These are phyloP conservation scores for Fusarium solani-melongenae DNA, from an alignment of 2,329 filamentous ascomycete species.

Conservation along the genomic window DNA sequence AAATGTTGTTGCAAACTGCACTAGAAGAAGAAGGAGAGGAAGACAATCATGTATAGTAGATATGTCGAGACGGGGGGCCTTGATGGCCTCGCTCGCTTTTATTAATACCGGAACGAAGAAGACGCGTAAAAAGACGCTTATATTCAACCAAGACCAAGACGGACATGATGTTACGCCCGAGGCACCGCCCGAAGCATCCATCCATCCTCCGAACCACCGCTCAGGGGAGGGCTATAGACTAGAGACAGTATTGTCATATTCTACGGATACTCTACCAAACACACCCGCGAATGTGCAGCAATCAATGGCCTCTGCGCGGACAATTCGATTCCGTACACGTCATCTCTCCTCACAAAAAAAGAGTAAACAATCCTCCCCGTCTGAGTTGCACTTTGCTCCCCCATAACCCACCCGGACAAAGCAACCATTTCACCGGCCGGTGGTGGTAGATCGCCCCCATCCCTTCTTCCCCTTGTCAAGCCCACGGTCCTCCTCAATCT, in stretches of 20 bases:
- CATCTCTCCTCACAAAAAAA: background rate
- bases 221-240: background rate
- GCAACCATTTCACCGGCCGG: background rate
- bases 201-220: background rate
- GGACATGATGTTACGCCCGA: background rate
- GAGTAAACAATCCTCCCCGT: background rate
- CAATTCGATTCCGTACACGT: slow-evolving; percentile 21
- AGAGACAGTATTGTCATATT: background rate
- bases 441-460: background rate
- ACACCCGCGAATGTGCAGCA: background rate
- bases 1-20: slow-evolving; percentile 1
- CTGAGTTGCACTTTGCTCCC: background rate
- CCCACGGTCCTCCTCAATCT: slow-evolving; percentile 34
- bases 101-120: slow-evolving; percentile 32
- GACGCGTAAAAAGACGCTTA: background rate
- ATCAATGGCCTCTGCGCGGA: slow-evolving; percentile 10
- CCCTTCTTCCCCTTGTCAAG: background rate
- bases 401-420: background rate
- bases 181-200: background rate
- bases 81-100: slow-evolving; percentile 31
- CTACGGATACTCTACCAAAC: background rate
- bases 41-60: slow-evolving; percentile 28
- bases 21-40: background rate
- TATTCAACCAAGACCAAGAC: background rate
- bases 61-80: slow-evolving; percentile 28